A percentile compares a stretch with the other conserved stretches of the same genome.
Evolutionary conservation across 352 stramenopile genomes (phyloP).

Genomic region (Phytophthora agathidicida): DNA sequence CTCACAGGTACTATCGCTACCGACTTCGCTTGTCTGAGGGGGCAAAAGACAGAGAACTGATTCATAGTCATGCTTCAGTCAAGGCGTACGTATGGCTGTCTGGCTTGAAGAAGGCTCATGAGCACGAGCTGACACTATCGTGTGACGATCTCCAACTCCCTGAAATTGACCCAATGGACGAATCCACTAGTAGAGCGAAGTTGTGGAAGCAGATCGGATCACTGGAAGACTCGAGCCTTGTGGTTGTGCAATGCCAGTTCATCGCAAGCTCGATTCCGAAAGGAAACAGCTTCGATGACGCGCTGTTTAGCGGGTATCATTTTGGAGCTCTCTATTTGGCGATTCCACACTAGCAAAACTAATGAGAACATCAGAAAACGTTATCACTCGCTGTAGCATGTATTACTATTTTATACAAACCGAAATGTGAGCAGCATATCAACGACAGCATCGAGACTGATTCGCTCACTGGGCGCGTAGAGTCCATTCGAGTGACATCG

Average conservation of each 20-base stretch:
- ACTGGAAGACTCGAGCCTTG: constrained; percentile 59
- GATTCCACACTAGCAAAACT: constrained; percentile 54
- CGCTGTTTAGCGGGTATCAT: constrained; percentile 13
- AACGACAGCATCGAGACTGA: too few species aligned
- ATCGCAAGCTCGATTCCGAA: constrained; percentile 15
- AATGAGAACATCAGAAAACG: too few species aligned
- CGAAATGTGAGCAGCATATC: too few species aligned
- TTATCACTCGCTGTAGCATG: too few species aligned
- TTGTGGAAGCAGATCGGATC: constrained; percentile 81
- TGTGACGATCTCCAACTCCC: constrained; percentile 57
- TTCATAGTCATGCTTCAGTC: constrained; percentile 43
- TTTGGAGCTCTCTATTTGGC: constrained; percentile 70
- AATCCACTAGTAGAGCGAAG: constrained; percentile 28
- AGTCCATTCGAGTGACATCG: too few species aligned
- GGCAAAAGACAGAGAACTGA: not conserved
- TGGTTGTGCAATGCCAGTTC: constrained; percentile 82
- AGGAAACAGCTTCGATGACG: constrained; percentile 22
- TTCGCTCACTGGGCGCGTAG: too few species aligned
- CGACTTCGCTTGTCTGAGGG: constrained; percentile 26
- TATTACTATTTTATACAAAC: too few species aligned
- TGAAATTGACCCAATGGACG: constrained; percentile 4
- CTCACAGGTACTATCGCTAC: constrained; percentile 69
- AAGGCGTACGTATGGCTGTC: constrained; percentile 46
- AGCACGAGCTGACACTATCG: constrained; percentile 31
- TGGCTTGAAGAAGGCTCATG: not conserved